Percentiles rank a stretch among this genome's conserved stretches.
phyloP scores from a whole-genome alignment of 192 early-diverging fungal genomes.

The Funneliformis mosseae region DNA sequence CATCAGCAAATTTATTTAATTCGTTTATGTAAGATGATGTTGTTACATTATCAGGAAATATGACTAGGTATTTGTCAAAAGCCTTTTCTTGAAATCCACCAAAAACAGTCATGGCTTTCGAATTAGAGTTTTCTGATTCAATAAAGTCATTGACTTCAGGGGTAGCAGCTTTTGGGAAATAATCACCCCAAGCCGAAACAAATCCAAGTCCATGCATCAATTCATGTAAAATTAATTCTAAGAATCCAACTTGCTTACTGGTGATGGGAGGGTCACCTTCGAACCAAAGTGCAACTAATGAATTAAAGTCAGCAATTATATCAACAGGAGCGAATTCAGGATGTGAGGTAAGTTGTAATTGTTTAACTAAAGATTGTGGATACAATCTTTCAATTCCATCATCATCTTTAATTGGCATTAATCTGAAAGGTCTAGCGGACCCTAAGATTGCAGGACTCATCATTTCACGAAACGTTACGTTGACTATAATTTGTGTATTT shows the following conservation, averaged over 20 bases:
- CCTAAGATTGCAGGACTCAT: neutral
- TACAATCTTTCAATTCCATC: neutral
- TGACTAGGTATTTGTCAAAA: too few species aligned
- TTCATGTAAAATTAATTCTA: neutral
- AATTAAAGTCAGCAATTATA: neutral
- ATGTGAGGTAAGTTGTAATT: neutral
- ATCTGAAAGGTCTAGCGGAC: neutral
- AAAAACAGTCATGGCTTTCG: too few species aligned
- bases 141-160: too few species aligned
- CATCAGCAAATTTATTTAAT: too few species aligned
- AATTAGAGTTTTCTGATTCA: too few species aligned
- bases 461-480: too few species aligned
- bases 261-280: neutral
- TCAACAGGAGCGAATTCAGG: neutral
- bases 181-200: neutral
- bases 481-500: too few species aligned
- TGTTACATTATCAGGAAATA: too few species aligned
- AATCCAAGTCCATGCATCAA: slow-evolving; percentile 16
- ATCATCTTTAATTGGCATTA: neutral
- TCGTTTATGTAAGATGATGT: too few species aligned
- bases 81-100: too few species aligned
- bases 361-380: slow-evolving; percentile 16
- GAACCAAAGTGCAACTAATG: neutral
- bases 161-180: neutral
- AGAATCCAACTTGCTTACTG: neutral